Evolutionary conservation across 2,329 filamentous ascomycete genomes (phyloP).

Genomic region (Trichoderma simmonsii): DNA sequence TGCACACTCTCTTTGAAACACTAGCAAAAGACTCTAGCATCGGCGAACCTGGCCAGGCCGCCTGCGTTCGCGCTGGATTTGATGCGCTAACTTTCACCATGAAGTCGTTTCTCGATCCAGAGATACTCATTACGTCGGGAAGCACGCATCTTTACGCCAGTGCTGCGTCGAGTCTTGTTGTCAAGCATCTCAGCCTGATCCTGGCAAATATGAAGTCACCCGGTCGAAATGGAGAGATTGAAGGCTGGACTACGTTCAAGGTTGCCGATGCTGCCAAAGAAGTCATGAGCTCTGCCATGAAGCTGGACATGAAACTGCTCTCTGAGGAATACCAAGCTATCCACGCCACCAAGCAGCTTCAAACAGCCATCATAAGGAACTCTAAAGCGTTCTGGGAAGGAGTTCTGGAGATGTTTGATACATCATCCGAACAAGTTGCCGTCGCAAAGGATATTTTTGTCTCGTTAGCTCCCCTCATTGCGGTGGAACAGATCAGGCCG

Average conservation of each 20-base stretch:
- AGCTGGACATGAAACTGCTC: slow-evolving; percentile 43
- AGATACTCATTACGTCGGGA: slow-evolving; percentile 43
- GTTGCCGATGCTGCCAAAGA: slow-evolving; percentile 44
- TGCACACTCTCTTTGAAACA: slow-evolving; percentile 69
- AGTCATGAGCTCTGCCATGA: slow-evolving; percentile 53
- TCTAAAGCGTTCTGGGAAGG: slow-evolving; percentile 48
- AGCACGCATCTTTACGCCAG: slow-evolving; percentile 62
- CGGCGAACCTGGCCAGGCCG: slow-evolving; percentile 55
- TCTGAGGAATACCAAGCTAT: slow-evolving; percentile 55
- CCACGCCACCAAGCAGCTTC: slow-evolving; percentile 56
- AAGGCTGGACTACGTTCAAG: slow-evolving; percentile 41
- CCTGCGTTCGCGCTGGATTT: slow-evolving; percentile 64
- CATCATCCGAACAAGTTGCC: slow-evolving; percentile 65
- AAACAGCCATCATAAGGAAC: slow-evolving; percentile 64
- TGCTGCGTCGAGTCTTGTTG: slow-evolving; percentile 62
- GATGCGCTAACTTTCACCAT: slow-evolving; percentile 56
- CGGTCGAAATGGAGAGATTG: slow-evolving; percentile 15
- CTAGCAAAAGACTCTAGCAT: slow-evolving; percentile 54
- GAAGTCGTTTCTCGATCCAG: slow-evolving; percentile 51
- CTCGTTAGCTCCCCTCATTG: slow-evolving; percentile 67
- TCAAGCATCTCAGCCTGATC: slow-evolving; percentile 61
- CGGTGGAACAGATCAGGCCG: slow-evolving; percentile 69
- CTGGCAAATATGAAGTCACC: slow-evolving; percentile 35
- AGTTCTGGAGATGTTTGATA: slow-evolving; percentile 69
- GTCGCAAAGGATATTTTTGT: slow-evolving; percentile 73